Evolutionary conservation across 176 grass and related monocot genomes (phyloP), one percentile per base, ranked within the genome.

Genomic region (Aegilops umbellulata): DNA sequence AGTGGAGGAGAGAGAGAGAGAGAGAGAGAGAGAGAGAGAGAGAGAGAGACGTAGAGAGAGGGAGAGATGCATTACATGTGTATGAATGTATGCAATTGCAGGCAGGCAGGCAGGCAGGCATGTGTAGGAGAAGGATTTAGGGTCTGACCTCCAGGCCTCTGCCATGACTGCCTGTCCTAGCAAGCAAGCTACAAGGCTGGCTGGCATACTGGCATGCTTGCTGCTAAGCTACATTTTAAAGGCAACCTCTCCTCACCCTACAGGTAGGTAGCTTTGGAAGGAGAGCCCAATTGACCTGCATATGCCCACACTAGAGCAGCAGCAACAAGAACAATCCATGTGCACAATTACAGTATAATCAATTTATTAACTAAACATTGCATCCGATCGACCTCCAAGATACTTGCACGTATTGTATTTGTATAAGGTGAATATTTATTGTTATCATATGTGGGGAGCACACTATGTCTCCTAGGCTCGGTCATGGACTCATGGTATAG

Each of bases 381-480:
- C 31, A 38, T 26, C 5, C 29, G 1, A 77, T 23, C 71, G 1
- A 77, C 32, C 71, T 24, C 29, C 63, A 69, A 60, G 27, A 68
- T 76, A 47, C 14, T 30, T 49, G 70, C 41, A 44, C 24, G 69
- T 42, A 29, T 47, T 46, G 23, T 74, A 74, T 10, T 17, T 53
- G 49, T 16, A 10, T 4, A 44, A 44, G 27, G 11, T 44, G 80
- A 14, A 30, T 61, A 84, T 80, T 69, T 27, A 88, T 88, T 91
- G 90, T 82, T 91, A 91, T 91, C 90, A 85, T 85, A 91, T 91
- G 90, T 91, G 82, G 53, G 90, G 71, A 85, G 38, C 82, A 81
- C 38, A 57, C 64, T 5, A 63, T 88, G 53, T 70, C 70, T 81
- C 60, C 76, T 69, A 80, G 4, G 26, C 60, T 60, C 8, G 12